These are phyloP conservation scores for Insectozyma bohioensis DNA, from an alignment of 1,139 yeast species.

Conservation along the genomic window DNA sequence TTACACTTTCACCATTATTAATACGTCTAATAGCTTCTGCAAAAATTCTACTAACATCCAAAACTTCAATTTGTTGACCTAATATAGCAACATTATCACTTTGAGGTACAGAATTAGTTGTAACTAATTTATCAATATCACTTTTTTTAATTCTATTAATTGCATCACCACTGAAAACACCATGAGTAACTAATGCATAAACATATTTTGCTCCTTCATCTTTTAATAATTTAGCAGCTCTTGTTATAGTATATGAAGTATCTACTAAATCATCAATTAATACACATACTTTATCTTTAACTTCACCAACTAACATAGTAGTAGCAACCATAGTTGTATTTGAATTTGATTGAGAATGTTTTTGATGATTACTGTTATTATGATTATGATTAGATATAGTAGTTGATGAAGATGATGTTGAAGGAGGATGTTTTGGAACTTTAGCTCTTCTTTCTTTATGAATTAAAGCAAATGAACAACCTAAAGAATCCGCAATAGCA, in stretches of 20 bases:
- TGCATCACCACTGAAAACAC: slow-evolving; percentile 91
- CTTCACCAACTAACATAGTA: slow-evolving; percentile 94
- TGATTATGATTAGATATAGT: slow-evolving; percentile 9
- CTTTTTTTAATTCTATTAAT: slow-evolving; percentile 65
- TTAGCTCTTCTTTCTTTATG: slow-evolving; percentile 87
- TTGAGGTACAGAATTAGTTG: slow-evolving; percentile 95
- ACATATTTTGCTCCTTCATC: slow-evolving; percentile 91
- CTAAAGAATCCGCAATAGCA: slow-evolving; percentile 85
- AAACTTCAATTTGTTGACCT: slow-evolving; percentile 66
- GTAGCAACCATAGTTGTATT: slow-evolving; percentile 49
- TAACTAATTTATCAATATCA: slow-evolving; percentile 78
- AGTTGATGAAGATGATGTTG: slow-evolving; percentile 18
- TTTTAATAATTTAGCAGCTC: slow-evolving; percentile 88
- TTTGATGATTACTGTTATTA: slow-evolving; percentile 6
- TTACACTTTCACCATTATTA: slow-evolving; percentile 94
- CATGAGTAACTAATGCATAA: slow-evolving; percentile 89
- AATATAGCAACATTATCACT: slow-evolving; percentile 55
- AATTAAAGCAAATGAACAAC: slow-evolving; percentile 88
- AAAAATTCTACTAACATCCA: slow-evolving; percentile 84
- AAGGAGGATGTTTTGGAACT: slow-evolving; percentile 32
- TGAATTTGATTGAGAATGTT: slow-evolving; percentile 5
- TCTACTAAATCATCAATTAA: slow-evolving; percentile 92
- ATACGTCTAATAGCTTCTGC: slow-evolving; percentile 95
- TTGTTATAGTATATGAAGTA: slow-evolving; percentile 85
- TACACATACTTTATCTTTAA: slow-evolving; percentile 77